phyloP scores from a whole-genome alignment of 2,329 filamentous ascomycete species.

The Colletotrichum sp. region DNA sequence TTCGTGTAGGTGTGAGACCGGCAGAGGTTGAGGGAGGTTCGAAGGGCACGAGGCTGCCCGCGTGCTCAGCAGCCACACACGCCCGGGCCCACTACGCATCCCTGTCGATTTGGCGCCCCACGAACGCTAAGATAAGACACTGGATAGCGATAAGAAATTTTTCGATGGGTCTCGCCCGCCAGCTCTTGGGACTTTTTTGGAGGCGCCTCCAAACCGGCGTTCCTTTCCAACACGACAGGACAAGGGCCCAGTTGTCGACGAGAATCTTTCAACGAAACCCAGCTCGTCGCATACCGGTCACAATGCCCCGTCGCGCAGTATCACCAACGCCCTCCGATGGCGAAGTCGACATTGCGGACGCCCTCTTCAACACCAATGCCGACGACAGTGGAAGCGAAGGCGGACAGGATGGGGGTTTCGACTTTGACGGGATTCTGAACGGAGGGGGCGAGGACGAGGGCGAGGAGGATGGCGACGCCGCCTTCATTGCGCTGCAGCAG shows the following conservation, averaged over 20 bases:
- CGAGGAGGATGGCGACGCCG: constrained; percentile 75
- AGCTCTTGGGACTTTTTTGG: not conserved
- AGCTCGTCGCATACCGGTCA: not conserved
- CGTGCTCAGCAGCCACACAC: not conserved
- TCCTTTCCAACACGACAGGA: not conserved
- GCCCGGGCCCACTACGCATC: not conserved
- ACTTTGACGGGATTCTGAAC: constrained; percentile 67
- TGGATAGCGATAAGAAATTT: constrained; percentile 21
- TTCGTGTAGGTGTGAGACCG: not conserved
- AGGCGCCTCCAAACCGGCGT: not conserved
- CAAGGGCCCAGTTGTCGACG: not conserved
- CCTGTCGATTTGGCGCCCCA: not conserved
- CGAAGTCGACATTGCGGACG: constrained; percentile 87
- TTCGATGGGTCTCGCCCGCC: constrained; percentile 4
- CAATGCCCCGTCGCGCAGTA: constrained; percentile 74
- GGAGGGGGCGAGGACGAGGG: constrained; percentile 56
- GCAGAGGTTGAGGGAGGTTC: not conserved
- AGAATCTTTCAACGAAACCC: not conserved
- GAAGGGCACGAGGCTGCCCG: constrained; percentile 5
- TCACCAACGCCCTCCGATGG: constrained; percentile 89
- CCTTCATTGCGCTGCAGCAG: constrained; percentile 89
- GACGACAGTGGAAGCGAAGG: constrained; percentile 47
- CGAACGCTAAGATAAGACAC: constrained; percentile 17
- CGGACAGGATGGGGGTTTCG: constrained; percentile 41
- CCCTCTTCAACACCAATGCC: constrained; percentile 66